A percentile compares a stretch with the other conserved stretches of the same genome.
phyloP scores from a whole-genome alignment of 768 basidiomycete species.

The Amanita pallidorosea region DNA sequence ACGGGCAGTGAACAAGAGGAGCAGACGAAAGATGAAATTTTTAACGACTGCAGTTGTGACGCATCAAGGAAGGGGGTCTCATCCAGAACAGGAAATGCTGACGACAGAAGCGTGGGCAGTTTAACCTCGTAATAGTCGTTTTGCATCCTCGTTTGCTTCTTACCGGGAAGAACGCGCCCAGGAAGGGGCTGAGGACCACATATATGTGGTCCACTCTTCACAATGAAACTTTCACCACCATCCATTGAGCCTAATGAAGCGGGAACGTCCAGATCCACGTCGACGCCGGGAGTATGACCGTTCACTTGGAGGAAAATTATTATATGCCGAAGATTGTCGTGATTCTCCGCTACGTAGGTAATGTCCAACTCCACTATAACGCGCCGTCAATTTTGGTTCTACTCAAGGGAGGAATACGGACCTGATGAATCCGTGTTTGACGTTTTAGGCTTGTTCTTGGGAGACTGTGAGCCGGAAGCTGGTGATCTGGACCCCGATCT shows the following conservation, averaged over 20 bases:
- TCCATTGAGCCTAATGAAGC: constrained; percentile 26
- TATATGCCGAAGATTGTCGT: constrained; percentile 76
- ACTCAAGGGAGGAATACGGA: neutral
- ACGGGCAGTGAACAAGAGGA: constrained; percentile 72
- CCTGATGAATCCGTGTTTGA: neutral
- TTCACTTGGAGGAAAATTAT: constrained; percentile 61
- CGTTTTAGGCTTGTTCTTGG: constrained; percentile 4
- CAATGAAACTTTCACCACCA: constrained; percentile 45
- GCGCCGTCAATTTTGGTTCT: neutral
- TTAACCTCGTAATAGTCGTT: constrained; percentile 67
- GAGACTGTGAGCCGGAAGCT: neutral
- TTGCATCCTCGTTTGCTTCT: constrained; percentile 45
- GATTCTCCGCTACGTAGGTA: constrained; percentile 59
- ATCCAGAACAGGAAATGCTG: constrained; percentile 12
- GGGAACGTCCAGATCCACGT: constrained; percentile 58
- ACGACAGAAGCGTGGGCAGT: constrained; percentile 27
- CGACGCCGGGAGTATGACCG: constrained; percentile 34
- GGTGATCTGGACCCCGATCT: constrained; percentile 20
- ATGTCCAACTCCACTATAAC: constrained; percentile 29
- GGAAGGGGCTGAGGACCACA: constrained; percentile 52
- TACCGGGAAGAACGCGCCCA: constrained; percentile 45
- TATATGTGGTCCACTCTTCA: constrained; percentile 46
- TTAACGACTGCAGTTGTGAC: constrained; percentile 40
- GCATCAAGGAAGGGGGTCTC: constrained; percentile 57
- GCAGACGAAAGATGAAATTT: constrained; percentile 64